These are phyloP conservation scores for Hypoxylon crocopeplum DNA, from an alignment of 495 filamentous ascomycete genomes.

Conservation along the genomic window DNA sequence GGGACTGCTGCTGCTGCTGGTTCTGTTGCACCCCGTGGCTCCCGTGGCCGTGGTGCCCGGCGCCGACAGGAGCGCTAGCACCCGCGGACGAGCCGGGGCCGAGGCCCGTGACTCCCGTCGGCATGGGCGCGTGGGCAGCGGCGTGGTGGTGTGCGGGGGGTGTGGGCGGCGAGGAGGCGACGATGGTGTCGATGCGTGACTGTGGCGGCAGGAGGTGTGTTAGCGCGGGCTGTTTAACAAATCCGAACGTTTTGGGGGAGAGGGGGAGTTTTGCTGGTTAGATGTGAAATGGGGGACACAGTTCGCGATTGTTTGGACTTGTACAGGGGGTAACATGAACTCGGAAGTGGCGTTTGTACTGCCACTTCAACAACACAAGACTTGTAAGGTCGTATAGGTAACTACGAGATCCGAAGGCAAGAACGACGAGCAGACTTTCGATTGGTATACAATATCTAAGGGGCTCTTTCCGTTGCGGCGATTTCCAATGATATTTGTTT, in stretches of 20 bases:
- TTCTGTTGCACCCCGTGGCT: not conserved
- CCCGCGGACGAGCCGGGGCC: not conserved
- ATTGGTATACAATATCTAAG: no score
- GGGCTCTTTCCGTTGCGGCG: no score
- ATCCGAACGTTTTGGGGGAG: not conserved
- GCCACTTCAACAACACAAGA: no score
- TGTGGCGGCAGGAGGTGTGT: constrained; percentile 5
- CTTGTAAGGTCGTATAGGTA: no score
- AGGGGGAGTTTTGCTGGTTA: not conserved
- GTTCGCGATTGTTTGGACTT: no score
- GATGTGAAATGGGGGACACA: not conserved
- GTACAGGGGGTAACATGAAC: no score
- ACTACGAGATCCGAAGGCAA: no score
- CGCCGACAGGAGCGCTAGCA: not conserved
- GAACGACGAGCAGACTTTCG: no score
- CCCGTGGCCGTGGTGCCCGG: not conserved
- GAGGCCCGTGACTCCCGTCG: not conserved
- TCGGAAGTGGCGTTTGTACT: constrained; percentile 18
- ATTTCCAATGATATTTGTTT: not conserved
- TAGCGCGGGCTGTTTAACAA: constrained; percentile 4
- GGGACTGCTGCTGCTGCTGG: constrained; percentile 3
- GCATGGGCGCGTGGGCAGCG: no score
- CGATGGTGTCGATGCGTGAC: constrained; percentile 44
- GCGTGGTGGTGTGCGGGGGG: constrained; percentile 7
- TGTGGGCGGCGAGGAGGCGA: constrained; percentile 33